Evolutionary conservation across 257 asterid genomes (phyloP), one percentile per base, ranked within the genome.

Genomic region (Haberlea rhodopensis): DNA sequence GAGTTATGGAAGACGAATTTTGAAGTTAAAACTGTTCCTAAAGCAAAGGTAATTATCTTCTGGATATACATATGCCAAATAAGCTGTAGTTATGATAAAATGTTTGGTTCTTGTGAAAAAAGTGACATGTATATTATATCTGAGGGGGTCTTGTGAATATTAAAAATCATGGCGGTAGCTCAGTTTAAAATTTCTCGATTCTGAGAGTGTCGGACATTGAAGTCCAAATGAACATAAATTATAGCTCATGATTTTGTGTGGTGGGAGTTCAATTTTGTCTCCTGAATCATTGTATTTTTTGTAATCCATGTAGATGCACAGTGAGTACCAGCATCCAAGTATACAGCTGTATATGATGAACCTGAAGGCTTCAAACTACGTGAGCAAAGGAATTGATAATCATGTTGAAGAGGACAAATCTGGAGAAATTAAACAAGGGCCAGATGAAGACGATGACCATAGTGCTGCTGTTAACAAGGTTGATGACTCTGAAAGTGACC

Each of bases 301-400:
- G 28, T 60, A 66, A 40, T 69, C 55, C 57, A 54, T 76, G 71
- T 73, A 94, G 99, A 94, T 94, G 99, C 92, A 94, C 72, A 75
- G 57, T 60, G 82, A 84, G 60, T 94, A 87, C 75, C 97, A 84
- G 57, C 99, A 94, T 62, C 94, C 97, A 60, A 90, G 97, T 71
- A 94, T 94, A 78, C 96, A 90, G 71, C 75, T 94, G 28, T 94
- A 67, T 67, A 81, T 84, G 77, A 85, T 94, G 99, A 78, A 72
- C 63, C 76, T 51, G 25, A 90, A 86, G 75, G 73, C 78, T 58
- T 69, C 82, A 16, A 78, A 71, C 34, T 55, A 58, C 69, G 65
- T 56, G 5, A 31, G 23, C 37, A 66, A 63, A 32, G 83, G 64
- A 65, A 58, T 67, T 16, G 76, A 76, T 69, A 60, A 62, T 71